A percentile compares a stretch with the other conserved stretches of the same genome.
These are phyloP conservation scores for Castanospermum australe DNA, from an alignment of 306 rosid genomes.

Conservation along the genomic window DNA sequence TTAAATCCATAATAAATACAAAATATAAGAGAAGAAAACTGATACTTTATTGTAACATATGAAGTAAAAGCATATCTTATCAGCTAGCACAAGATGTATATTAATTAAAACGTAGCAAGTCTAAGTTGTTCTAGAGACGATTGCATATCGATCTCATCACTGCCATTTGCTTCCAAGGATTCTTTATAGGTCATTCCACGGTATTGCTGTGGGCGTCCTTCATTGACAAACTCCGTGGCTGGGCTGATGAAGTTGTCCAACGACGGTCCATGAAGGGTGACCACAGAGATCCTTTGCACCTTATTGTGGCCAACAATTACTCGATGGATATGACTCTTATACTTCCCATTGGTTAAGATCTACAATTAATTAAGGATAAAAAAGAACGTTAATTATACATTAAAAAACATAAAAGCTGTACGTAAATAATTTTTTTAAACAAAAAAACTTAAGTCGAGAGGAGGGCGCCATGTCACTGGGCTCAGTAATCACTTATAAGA, in stretches of 20 bases:
- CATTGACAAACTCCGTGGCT: conserved; percentile 40
- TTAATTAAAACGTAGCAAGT: background rate
- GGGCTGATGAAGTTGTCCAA: conserved; percentile 44
- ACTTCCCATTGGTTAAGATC: conserved; percentile 62
- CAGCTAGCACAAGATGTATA: background rate
- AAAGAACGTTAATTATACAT: background rate
- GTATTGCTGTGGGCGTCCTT: conserved; percentile 36
- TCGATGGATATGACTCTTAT: conserved; percentile 61
- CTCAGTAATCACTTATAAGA: too few relatives aligned
- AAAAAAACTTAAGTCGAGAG: too few relatives aligned
- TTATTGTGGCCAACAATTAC: conserved; percentile 52
- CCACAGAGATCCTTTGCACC: conserved; percentile 48
- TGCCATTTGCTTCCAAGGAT: conserved; percentile 44
- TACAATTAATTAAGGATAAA: background rate
- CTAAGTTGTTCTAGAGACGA: conserved; percentile 29
- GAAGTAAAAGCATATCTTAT: too few relatives aligned
- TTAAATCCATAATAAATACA: background rate
- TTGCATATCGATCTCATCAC: conserved; percentile 22
- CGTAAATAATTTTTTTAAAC: too few relatives aligned
- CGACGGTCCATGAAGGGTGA: conserved; percentile 60
- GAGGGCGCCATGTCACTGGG: too few relatives aligned
- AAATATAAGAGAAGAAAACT: background rate
- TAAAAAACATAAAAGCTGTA: background rate
- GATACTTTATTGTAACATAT: too few relatives aligned
- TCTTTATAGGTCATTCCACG: conserved; percentile 49